These are phyloP conservation scores for Lyophyllum semitale DNA, from an alignment of 768 basidiomycete genomes.

Conservation along the genomic window DNA sequence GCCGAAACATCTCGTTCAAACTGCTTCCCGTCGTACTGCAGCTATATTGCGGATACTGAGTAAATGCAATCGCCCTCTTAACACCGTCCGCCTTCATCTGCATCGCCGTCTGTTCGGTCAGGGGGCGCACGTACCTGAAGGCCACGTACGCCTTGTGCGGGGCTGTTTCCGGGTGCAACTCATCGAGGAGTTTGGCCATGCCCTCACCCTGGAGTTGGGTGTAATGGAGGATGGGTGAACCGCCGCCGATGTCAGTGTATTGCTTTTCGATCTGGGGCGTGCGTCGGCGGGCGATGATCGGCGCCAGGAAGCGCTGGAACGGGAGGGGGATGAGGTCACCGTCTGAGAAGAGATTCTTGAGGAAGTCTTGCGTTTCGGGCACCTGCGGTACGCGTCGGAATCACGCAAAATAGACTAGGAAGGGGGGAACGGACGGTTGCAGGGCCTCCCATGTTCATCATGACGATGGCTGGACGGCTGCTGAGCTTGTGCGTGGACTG, in stretches of 20 bases:
- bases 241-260: slow-evolving; percentile 93
- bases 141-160: slow-evolving; percentile 97
- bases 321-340: slow-evolving; percentile 95
- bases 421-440: slow-evolving; percentile 62
- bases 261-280: slow-evolving; percentile 94
- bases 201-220: slow-evolving; percentile 86
- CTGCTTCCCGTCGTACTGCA: slow-evolving; percentile 98
- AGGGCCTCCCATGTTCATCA: slow-evolving; percentile 99
- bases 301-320: slow-evolving; percentile 85
- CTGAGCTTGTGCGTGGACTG: slow-evolving; percentile 15
- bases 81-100: slow-evolving; percentile 92
- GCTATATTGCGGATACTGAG: slow-evolving; percentile 98
- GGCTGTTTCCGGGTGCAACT: slow-evolving; percentile 89
- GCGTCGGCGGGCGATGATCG: slow-evolving; percentile 84
- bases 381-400: slow-evolving; percentile 53
- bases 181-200: slow-evolving; percentile 90
- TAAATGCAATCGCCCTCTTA: slow-evolving; percentile 90
- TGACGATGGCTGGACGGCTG: slow-evolving; percentile 68
- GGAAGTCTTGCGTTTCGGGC: slow-evolving; percentile 88
- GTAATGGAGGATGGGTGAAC: slow-evolving; percentile 92
- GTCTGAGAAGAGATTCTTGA: slow-evolving; percentile 89
- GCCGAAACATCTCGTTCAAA: slow-evolving; percentile 86
- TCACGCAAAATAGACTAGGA: background rate
- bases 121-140: slow-evolving; percentile 89
- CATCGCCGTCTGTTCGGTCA: slow-evolving; percentile 80